Conservation (phyloP, 768 basidiomycete species). For the Leccinum ochraceum region DNA sequence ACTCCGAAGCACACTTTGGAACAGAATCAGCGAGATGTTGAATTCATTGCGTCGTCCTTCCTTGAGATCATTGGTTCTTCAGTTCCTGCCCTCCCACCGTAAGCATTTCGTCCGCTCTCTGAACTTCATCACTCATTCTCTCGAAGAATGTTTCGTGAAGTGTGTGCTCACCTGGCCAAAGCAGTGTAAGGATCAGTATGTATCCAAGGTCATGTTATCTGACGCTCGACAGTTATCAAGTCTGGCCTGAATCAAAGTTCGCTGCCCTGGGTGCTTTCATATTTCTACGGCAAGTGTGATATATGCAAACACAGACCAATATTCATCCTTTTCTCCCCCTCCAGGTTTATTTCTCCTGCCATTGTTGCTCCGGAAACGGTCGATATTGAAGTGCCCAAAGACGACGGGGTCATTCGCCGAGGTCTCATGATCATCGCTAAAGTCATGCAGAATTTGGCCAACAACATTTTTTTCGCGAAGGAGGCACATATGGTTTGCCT, state of each 20-base stretch:
- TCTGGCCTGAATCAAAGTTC: slow-evolving; percentile 81
- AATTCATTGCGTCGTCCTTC: slow-evolving; percentile 73
- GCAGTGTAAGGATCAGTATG: slow-evolving; percentile 58
- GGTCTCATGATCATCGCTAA: slow-evolving; percentile 88
- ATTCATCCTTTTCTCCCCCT: background rate
- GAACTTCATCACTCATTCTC: background rate
- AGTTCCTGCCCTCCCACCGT: slow-evolving; percentile 72
- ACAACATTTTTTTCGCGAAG: slow-evolving; percentile 92
- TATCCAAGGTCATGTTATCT: slow-evolving; percentile 12
- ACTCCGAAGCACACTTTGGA: slow-evolving; percentile 57
- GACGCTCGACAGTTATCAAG: slow-evolving; percentile 45
- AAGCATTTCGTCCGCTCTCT: slow-evolving; percentile 31
- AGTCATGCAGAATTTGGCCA: slow-evolving; percentile 90
- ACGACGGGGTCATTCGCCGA: slow-evolving; percentile 61
- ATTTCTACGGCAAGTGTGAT: slow-evolving; percentile 66
- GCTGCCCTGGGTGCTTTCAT: slow-evolving; percentile 88
- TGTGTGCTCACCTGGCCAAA: slow-evolving; percentile 78
- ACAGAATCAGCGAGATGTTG: slow-evolving; percentile 70
- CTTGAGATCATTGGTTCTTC: slow-evolving; percentile 75
- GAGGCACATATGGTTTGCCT: slow-evolving; percentile 83
- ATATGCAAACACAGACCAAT: background rate
- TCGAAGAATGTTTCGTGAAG: slow-evolving; percentile 79
- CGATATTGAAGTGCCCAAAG: slow-evolving; percentile 77
- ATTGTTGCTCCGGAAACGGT: slow-evolving; percentile 84
- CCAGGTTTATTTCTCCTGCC: slow-evolving; percentile 88